These are phyloP conservation scores for Lactarius evosmus DNA, from an alignment of 768 basidiomycete species.

Conservation along the genomic window DNA sequence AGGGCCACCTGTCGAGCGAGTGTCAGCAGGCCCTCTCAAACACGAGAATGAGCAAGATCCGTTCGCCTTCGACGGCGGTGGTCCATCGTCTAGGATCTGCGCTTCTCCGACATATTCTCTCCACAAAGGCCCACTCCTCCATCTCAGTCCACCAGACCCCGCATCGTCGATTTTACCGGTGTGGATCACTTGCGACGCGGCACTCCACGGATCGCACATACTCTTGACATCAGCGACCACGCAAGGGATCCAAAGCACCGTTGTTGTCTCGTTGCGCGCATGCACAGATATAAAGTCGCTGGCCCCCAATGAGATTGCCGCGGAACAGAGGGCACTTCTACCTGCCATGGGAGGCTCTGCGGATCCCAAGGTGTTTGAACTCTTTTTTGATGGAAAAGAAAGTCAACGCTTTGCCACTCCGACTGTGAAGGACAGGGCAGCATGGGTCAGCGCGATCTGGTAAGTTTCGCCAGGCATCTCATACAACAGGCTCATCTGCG, in stretches of 20 bases:
- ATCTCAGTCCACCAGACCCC: constrained; percentile 41
- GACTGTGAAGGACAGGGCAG: constrained; percentile 60
- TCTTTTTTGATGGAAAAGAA: constrained; percentile 52
- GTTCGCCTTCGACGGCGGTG: background rate
- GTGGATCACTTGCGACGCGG: constrained; percentile 49
- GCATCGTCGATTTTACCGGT: constrained; percentile 36
- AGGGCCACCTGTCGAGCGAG: background rate
- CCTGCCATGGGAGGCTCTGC: constrained; percentile 37
- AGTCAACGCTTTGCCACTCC: constrained; percentile 61
- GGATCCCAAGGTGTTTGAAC: constrained; percentile 57
- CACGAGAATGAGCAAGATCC: constrained; percentile 6
- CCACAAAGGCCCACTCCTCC: constrained; percentile 44
- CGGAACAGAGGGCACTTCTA: constrained; percentile 46
- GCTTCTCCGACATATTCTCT: constrained; percentile 26
- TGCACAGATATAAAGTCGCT: constrained; percentile 68
- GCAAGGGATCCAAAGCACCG: constrained; percentile 41
- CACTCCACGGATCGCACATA: constrained; percentile 41
- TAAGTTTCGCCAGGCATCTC: constrained; percentile 33
- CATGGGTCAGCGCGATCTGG: constrained; percentile 77
- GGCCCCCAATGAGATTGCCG: constrained; percentile 39
- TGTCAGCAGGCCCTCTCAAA: background rate
- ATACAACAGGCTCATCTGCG: background rate
- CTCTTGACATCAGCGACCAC: constrained; percentile 48
- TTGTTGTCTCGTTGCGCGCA: constrained; percentile 46
- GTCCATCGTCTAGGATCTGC: constrained; percentile 23